Evolutionary conservation across 2,329 filamentous ascomycete species (phyloP), one percentile per base, ranked within the genome.

Genomic region (Colletotrichum shisoi): DNA sequence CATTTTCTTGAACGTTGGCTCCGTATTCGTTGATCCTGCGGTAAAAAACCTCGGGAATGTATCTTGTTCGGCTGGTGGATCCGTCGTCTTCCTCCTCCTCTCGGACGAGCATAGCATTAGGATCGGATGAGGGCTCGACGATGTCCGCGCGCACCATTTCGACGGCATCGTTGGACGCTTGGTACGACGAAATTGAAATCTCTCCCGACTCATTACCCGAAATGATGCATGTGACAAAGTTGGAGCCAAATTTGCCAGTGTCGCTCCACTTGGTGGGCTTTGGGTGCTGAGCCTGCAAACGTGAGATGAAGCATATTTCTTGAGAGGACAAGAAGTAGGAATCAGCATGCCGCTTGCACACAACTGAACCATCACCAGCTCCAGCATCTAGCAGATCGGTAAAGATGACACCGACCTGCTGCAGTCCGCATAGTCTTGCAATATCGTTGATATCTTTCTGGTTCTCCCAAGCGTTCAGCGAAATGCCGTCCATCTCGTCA

Each of bases 21-120:
- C 94, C 94, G 75, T 99, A 97, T 77, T 99, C 94, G 78, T 99
- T 99, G 78, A 97, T 93, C 72, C 88, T 89, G 69, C 94, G 89
- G 81, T 96, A 99, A 79, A 98, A 99, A 4, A 99, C 94, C 74
- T 99, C 95, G 0, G 95, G 95, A 24, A 99, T 96, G 75, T 99
- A 99, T 73, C 94, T 87, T 27, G 90, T 89, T 63, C 88, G 88
- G 76, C 85, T 90, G 57, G 79, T 82, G 62, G 81, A 87, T 71
- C 82, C 87, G 70, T 93, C 90, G 58, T 94, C 91, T 72, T 97
- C 93, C 67, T 94, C 91, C 75, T 98, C 94, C 27, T 91, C 91
- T 69, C 94, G 93, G 4, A 99, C 95, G 52, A 99, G 87, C 94
- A 99, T 97, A 59, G 94, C 89, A 7, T 87, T 89, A 2, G 95